Evolutionary conservation across 2,329 filamentous ascomycete species (phyloP).

Genomic region (Corynespora cassiicola): DNA sequence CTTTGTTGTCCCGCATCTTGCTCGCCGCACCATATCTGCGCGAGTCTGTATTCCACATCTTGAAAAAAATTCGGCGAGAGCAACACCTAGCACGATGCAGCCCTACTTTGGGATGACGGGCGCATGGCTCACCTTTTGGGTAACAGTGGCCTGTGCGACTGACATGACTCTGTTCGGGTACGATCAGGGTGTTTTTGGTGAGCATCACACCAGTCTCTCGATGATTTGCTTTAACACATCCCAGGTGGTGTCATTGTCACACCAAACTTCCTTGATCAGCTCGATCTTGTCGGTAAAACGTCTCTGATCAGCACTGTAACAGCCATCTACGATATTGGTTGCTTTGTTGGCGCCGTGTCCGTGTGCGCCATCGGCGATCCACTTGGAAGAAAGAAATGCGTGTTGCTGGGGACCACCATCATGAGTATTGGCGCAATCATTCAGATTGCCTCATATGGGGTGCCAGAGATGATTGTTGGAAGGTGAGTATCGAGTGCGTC

Average conservation of each 20-base stretch:
- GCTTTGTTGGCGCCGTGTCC: conserved; percentile 62
- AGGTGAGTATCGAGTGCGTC: conserved; percentile 17
- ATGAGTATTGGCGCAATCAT: conserved; percentile 58
- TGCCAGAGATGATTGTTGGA: conserved; percentile 59
- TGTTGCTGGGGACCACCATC: conserved; percentile 56
- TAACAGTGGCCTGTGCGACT: conserved; percentile 49
- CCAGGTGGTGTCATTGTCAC: conserved; percentile 62
- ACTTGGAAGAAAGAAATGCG: conserved; percentile 56
- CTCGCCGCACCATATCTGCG: no score
- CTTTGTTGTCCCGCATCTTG: no score
- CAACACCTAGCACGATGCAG: no score
- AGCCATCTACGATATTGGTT: conserved; percentile 66
- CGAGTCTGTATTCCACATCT: no score
- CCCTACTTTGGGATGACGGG: conserved; percentile 63
- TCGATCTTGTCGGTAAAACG: conserved; percentile 52
- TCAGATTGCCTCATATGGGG: conserved; percentile 53
- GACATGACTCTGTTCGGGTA: conserved; percentile 54
- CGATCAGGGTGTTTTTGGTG: conserved; percentile 61
- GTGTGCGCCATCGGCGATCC: conserved; percentile 54
- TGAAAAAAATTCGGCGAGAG: no score
- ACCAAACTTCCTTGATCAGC: conserved; percentile 57
- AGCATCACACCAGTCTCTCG: background rate
- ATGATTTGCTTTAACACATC: conserved; percentile 2
- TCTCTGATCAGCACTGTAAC: conserved; percentile 57
- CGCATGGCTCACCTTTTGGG: conserved; percentile 64